Conservation (phyloP, 2,329 filamentous ascomycete species). For the Exutisphaerella laricina region DNA sequence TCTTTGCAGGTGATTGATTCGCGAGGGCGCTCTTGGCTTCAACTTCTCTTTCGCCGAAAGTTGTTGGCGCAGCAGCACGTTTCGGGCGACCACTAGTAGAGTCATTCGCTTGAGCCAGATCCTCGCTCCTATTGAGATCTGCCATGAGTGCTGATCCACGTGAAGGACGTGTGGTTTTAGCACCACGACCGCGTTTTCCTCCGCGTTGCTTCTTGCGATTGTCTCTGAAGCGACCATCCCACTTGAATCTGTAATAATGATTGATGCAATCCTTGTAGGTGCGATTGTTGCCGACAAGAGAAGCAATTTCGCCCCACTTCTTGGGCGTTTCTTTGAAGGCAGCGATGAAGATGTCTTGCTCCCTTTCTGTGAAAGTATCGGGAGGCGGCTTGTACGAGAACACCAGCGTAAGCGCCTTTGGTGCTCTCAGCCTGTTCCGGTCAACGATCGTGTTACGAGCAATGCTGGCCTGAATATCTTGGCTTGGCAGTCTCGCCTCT, state of each 20-base stretch:
- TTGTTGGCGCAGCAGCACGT: constrained; percentile 60
- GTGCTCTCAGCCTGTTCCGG: constrained; percentile 58
- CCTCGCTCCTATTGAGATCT: constrained; percentile 50
- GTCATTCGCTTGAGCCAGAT: constrained; percentile 27
- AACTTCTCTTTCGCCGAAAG: constrained; percentile 60
- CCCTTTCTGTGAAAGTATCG: constrained; percentile 69
- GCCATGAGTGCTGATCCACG: constrained; percentile 57
- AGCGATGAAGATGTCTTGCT: constrained; percentile 65
- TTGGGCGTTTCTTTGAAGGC: constrained; percentile 71
- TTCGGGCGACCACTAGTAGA: constrained; percentile 48
- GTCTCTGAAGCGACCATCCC: constrained; percentile 68
- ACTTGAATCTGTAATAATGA: constrained; percentile 79
- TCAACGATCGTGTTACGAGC: constrained; percentile 58
- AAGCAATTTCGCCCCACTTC: constrained; percentile 74
- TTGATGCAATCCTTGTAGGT: constrained; percentile 77
- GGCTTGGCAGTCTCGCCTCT: constrained; percentile 67
- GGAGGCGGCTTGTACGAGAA: constrained; percentile 68
- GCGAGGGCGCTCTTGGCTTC: constrained; percentile 59
- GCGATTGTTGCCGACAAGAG: constrained; percentile 58
- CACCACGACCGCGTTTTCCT: constrained; percentile 37
- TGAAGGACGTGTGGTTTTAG: constrained; percentile 41
- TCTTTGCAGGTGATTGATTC: constrained; percentile 47
- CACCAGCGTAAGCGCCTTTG: constrained; percentile 60
- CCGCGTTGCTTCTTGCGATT: constrained; percentile 50
- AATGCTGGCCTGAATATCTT: constrained; percentile 59